These are phyloP conservation scores for Trametes polyzona DNA, from an alignment of 1,284 basidiomycete genomes.

Conservation along the genomic window DNA sequence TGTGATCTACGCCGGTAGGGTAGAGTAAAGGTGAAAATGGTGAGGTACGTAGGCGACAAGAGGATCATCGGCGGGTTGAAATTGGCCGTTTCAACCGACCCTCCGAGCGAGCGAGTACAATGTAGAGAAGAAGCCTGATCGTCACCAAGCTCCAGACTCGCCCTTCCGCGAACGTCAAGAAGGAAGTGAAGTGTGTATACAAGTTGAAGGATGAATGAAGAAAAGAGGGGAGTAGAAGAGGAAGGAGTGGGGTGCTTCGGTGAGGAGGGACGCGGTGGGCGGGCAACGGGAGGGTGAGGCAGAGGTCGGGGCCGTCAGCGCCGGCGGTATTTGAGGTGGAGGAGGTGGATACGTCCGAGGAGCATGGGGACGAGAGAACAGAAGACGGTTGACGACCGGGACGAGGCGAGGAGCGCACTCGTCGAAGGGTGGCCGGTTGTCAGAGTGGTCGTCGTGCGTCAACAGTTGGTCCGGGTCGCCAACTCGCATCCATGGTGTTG, in stretches of 20 bases:
- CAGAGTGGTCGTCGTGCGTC: not conserved
- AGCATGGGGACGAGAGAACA: not conserved
- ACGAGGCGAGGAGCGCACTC: not conserved
- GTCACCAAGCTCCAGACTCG: too few species aligned
- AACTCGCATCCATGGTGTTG: not conserved
- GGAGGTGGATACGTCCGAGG: not conserved
- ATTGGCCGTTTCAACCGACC: too few species aligned
- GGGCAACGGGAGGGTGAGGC: not conserved
- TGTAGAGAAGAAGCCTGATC: too few species aligned
- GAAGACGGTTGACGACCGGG: constrained; percentile 6
- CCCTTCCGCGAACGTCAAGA: too few species aligned
- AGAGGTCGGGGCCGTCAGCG: not conserved
- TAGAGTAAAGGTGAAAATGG: too few species aligned
- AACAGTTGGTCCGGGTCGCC: not conserved
- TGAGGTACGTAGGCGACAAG: too few species aligned
- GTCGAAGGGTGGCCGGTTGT: not conserved
- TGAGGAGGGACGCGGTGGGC: not conserved
- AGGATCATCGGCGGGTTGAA: too few species aligned
- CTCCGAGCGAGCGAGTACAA: too few species aligned
- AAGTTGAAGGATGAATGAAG: not conserved
- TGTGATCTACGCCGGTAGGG: too few species aligned
- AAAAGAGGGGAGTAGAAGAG: not conserved
- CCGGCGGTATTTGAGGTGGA: not conserved
- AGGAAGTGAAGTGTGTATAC: not conserved
- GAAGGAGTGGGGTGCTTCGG: not conserved